Evolutionary conservation across 2,329 filamentous ascomycete species (phyloP), one percentile per base, ranked within the genome.

Genomic region (Pseudodiploospora longispora): DNA sequence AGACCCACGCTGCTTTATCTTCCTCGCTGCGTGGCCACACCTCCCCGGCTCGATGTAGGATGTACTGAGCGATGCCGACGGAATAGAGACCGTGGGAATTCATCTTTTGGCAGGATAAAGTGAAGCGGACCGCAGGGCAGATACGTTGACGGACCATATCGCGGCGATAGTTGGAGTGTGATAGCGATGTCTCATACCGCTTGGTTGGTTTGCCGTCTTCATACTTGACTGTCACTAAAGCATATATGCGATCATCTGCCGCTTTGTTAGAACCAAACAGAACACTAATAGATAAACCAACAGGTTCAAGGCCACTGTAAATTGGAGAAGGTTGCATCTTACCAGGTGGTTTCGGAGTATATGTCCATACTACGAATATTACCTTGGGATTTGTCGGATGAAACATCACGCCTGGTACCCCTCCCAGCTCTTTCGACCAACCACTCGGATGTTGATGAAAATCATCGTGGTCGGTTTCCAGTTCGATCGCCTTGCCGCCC

Each of bases 321-420:
- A 5, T 27, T 3, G 29, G 10, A 10, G 10, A 9, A 38, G 27
- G 5, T 2, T 38, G 35, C 10, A n/a, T 10, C 46, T 36, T 47
- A 47, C 46, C 46, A n/a, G 39, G 46, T 10, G 36, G 38, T 27
- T 38, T 30, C 9, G 40, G 33, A 19, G 43, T 46, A 27, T 48
- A 34, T 6, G 46, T 27, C 46, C 50, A 52, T 4, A 50, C 55
- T 1, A 38, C 47, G 46, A 47, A 59, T 4, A 47, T 38, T 4
- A 51, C 40, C n/a, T 52, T 46, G 3, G 43, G 37, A 6, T 53
- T 38, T 8, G 47, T 51, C 4, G 56, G 49, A 27, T 59, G 54
- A 7, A 50, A 47, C 9, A 59, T 40, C 7, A 59, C 36, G 5
- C 47, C 52, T 10, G 56, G 54, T 2, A 53, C 36, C 6, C 43